Evolutionary conservation across 1,139 yeast genomes (phyloP).

Genomic region (Candida tropicalis): DNA sequence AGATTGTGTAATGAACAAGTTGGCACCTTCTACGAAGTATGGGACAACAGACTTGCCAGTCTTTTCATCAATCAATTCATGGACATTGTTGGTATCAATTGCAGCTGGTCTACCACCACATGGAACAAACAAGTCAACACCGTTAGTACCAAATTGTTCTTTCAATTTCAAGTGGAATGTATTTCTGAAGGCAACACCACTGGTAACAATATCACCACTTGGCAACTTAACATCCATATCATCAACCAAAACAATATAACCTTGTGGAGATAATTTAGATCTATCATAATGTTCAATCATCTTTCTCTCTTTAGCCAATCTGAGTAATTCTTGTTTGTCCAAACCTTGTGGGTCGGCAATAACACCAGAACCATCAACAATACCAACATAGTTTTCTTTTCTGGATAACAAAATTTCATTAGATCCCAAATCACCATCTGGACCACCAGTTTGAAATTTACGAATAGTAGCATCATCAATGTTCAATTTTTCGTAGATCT

Average conservation of each 20-base stretch:
- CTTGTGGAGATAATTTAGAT: conserved; percentile 66
- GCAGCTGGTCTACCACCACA: conserved; percentile 99
- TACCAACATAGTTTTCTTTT: conserved; percentile 80
- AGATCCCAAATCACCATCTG: conserved; percentile 97
- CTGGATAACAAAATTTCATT: conserved; percentile 87
- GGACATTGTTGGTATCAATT: conserved; percentile 83
- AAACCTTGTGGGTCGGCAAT: conserved; percentile 90
- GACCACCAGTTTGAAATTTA: conserved; percentile 97
- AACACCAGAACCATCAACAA: conserved; percentile 96
- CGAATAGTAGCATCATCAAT: conserved; percentile 60
- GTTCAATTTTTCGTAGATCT: conserved; percentile 76
- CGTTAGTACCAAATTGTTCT: conserved; percentile 60
- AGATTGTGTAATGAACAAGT: conserved; percentile 89
- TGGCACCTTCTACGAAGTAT: conserved; percentile 96
- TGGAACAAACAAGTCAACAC: conserved; percentile 85
- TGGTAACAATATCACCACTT: conserved; percentile 69
- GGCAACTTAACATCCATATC: conserved; percentile 82
- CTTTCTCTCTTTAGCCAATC: conserved; percentile 76
- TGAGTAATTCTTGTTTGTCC: conserved; percentile 72
- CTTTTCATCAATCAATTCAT: conserved; percentile 66
- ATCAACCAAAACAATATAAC: conserved; percentile 84
- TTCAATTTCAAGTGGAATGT: conserved; percentile 79
- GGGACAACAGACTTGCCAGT: conserved; percentile 82
- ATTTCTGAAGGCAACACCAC: conserved; percentile 93
- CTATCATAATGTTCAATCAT: conserved; percentile 75